Evolutionary conservation across 177 flowering plant species (phyloP).

Genomic region (Vitis hybrid): DNA sequence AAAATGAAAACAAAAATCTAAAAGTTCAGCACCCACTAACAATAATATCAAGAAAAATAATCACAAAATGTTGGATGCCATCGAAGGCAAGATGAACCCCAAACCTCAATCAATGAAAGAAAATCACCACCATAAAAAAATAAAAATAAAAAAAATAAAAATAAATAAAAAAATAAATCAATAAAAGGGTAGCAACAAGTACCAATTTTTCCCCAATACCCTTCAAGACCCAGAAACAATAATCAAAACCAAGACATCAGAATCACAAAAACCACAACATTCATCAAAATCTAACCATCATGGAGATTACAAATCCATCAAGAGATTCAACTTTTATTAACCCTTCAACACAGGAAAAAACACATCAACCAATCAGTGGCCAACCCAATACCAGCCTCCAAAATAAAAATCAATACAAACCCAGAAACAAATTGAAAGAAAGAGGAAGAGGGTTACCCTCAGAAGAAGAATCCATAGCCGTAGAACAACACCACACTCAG

Average conservation of each 20-base stretch:
- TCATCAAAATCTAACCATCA: conserved; percentile 8
- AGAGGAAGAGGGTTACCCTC: conserved; percentile 40
- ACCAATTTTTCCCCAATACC: neutral
- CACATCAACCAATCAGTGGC: conserved; percentile 9
- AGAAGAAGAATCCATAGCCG: conserved; percentile 50
- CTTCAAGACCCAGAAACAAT: conserved; percentile 12
- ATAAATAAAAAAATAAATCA: neutral
- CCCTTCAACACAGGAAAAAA: neutral
- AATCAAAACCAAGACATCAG: conserved; percentile 12
- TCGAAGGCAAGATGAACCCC: neutral
- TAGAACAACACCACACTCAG: conserved; percentile 11
- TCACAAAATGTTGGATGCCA: neutral
- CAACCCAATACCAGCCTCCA: conserved; percentile 7
- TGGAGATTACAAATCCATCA: conserved; percentile 17
- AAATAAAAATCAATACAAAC: conserved; percentile 7
- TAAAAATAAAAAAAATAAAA: neutral
- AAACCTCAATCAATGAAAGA: neutral
- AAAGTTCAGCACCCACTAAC: neutral
- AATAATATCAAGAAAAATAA: neutral
- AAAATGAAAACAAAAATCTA: neutral
- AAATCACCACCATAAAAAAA: neutral
- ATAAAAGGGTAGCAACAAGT: neutral
- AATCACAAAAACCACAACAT: neutral
- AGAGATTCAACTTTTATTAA: conserved; percentile 7
- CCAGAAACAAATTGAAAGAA: conserved; percentile 1